Evolutionary conservation across 768 basidiomycete genomes (phyloP), one percentile per base, ranked within the genome.

Genomic region (Aureoboletus auriporus): DNA sequence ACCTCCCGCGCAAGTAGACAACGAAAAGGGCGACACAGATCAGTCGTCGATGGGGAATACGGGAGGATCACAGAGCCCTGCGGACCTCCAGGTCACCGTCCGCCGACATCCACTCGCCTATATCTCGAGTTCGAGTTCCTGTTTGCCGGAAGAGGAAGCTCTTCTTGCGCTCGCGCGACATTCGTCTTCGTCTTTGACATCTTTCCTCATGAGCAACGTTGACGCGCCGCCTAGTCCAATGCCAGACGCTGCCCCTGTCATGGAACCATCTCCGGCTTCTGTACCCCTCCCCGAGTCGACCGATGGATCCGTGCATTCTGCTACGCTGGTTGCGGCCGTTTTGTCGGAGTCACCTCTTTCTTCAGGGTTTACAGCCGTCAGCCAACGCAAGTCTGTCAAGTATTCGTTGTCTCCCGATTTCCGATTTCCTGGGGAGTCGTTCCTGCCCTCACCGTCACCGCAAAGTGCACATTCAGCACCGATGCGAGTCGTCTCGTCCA

Each of bases 41-140:
- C 17, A 16, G 16, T 12, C 23, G 14, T 36, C 38, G 23, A 14
- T 30, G 17, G 23, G 16, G 13, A 17, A 35, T 27, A 12, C 13
- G 13, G 39, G 4, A 6, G 51, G 51, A 29, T n/a, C 27, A 28
- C 39, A 27, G 27, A 31, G 37, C 27, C 13, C 28, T 1, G 27
- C 13, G 16, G 16, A 37, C 28, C 30, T 4, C 8, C 13, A 28
- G 31, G 17, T 23, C 20, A 23, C 4, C 4, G 20, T 23, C 20
- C 20, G 39, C 34, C 49, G 39, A 42, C 57, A 59, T 45, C 64
- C 61, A 12, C 49, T 60, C 20, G 20, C 20, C 58, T 68, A 13
- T 44, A 65, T 49, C 69, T 76, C 63, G 13, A 48, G 50, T 9
- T 58, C 65, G 29, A 57, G 61, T 39, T 51, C 66, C 13, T 52